phyloP scores from a whole-genome alignment of 2,329 filamentous ascomycete species.

The Elsinoe ampelina region DNA sequence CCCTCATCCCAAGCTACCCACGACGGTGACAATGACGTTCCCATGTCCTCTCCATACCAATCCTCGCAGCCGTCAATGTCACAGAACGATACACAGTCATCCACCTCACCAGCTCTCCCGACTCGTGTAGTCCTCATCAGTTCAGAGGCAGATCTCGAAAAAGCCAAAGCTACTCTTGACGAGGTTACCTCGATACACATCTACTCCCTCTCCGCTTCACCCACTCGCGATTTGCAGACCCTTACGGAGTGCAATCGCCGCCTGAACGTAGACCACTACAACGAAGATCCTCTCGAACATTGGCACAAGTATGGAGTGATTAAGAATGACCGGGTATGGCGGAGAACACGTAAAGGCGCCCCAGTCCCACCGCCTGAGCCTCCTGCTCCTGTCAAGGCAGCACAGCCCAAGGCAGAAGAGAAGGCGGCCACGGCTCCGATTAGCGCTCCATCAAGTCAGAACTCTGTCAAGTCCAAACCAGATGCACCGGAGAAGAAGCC shows the following conservation, averaged over 20 bases:
- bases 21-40: background rate
- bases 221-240: constrained; percentile 57
- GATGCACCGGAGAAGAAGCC: constrained; percentile 29
- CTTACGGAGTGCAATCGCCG: constrained; percentile 62
- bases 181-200: constrained; percentile 72
- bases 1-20: background rate
- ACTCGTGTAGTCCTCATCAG: constrained; percentile 52
- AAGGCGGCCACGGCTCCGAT: constrained; percentile 26
- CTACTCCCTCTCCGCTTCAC: constrained; percentile 70
- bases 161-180: constrained; percentile 58
- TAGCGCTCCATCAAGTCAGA: constrained; percentile 25
- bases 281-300: constrained; percentile 51
- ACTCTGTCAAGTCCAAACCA: constrained; percentile 17
- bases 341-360: constrained; percentile 33
- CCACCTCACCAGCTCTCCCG: background rate
- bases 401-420: constrained; percentile 21
- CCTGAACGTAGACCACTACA: constrained; percentile 45
- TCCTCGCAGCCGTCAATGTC: constrained; percentile 52
- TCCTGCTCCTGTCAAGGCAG: constrained; percentile 20
- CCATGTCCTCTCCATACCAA: constrained; percentile 5
- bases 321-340: constrained; percentile 47
- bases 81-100: constrained; percentile 51
- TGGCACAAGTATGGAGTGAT: constrained; percentile 64
- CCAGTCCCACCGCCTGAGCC: constrained; percentile 31
- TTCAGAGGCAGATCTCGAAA: constrained; percentile 61